These are phyloP conservation scores for Oryza punctata DNA, from an alignment of 176 grass and related monocot genomes.

Conservation along the genomic window DNA sequence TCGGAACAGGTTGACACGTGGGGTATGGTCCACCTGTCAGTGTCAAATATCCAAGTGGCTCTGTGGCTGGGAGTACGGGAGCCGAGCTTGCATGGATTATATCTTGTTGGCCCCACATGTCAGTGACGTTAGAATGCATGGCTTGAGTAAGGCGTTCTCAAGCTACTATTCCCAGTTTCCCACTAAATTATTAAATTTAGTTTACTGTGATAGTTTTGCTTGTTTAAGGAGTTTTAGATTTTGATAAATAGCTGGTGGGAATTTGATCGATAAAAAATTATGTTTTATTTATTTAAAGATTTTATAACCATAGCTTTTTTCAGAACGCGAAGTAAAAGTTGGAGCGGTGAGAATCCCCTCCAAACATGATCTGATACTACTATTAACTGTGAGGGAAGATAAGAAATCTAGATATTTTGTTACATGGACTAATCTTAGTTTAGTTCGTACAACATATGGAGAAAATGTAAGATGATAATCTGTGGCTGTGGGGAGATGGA, in stretches of 20 bases:
- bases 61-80: not conserved
- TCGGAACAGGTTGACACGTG: slow-evolving; percentile 19
- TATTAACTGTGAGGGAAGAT: not conserved
- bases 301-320: too few species aligned
- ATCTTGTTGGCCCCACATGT: not conserved
- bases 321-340: too few species aligned
- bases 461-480: not conserved
- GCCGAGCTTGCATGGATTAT: not conserved
- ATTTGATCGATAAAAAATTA: too few species aligned
- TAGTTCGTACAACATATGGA: not conserved
- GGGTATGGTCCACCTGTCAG: not conserved
- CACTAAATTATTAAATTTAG: not conserved
- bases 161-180: not conserved
- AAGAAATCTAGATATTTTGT: not conserved
- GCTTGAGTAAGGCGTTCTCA: not conserved
- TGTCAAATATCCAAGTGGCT: not conserved
- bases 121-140: not conserved
- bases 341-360: too few species aligned
- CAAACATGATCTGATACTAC: too few species aligned
- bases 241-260: too few species aligned
- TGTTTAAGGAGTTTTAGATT: too few species aligned
- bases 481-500: slow-evolving; percentile 35
- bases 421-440: not conserved
- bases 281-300: too few species aligned
- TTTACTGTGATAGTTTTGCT: too few species aligned